These are phyloP conservation scores for Globisporangium spinosum DNA, from an alignment of 352 stramenopile species.

Conservation along the genomic window DNA sequence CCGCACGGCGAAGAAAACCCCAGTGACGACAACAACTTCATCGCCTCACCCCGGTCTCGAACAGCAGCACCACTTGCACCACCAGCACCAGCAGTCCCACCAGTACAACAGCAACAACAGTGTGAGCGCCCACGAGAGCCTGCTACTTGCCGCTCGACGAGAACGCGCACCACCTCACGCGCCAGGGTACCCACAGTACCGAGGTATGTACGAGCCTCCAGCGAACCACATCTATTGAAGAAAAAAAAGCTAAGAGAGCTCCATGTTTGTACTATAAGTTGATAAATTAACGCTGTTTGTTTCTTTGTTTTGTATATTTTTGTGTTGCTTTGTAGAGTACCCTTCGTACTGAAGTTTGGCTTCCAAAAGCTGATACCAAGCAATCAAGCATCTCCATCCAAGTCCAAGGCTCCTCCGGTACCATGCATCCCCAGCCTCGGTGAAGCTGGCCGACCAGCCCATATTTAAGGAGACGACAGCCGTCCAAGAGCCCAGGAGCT, in stretches of 20 bases:
- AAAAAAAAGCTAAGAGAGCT: neutral
- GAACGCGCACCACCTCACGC: neutral
- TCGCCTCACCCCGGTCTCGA: neutral
- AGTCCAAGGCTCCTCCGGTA: neutral
- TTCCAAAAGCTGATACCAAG: neutral
- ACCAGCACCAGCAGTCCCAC: neutral
- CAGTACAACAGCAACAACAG: neutral
- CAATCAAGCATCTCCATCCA: neutral
- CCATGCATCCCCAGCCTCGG: no score
- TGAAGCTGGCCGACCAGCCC: neutral
- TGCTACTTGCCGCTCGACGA: neutral
- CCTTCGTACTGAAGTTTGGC: constrained; percentile 1
- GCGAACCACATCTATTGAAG: no score
- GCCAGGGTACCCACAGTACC: neutral
- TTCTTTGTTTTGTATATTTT: neutral
- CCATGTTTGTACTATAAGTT: neutral
- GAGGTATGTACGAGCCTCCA: constrained; percentile 4
- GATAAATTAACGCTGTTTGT: constrained; percentile 1
- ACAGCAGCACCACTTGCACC: neutral
- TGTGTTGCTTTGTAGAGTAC: constrained; percentile 4
- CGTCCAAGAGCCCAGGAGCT: neutral
- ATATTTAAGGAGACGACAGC: neutral
- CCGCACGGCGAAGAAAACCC: constrained; percentile 47
- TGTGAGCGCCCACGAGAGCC: neutral
- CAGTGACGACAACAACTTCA: neutral